Evolutionary conservation across 768 basidiomycete genomes (phyloP).

Genomic region (Psilocybe tampanensis): DNA sequence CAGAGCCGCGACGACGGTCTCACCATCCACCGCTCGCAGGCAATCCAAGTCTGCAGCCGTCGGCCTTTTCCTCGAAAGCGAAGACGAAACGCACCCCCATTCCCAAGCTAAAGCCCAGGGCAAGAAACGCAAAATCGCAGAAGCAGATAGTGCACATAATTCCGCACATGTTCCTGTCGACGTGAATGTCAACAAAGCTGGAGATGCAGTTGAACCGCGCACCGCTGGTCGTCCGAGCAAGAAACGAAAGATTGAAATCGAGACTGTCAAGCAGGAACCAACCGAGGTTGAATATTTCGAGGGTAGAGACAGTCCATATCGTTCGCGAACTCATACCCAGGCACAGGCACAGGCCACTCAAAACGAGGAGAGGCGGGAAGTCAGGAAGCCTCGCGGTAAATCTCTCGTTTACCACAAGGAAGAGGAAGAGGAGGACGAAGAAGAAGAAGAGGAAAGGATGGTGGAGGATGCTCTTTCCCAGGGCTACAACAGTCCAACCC

Average conservation of each 20-base stretch:
- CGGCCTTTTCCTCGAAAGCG: too few relatives aligned
- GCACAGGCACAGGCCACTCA: too few relatives aligned
- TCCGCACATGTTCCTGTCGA: slow-evolving; percentile 16
- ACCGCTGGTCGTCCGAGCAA: slow-evolving; percentile 19
- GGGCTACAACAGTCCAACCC: slow-evolving; percentile 9
- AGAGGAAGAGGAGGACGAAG: slow-evolving; percentile 7
- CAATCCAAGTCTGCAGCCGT: too few relatives aligned
- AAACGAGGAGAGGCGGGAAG: too few relatives aligned
- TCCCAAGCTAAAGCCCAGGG: too few relatives aligned
- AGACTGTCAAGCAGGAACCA: slow-evolving; percentile 6
- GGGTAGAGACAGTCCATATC: too few relatives aligned
- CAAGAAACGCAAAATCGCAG: slow-evolving; percentile 23
- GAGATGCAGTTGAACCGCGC: slow-evolving; percentile 2
- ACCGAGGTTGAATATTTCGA: too few relatives aligned
- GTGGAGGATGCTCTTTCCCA: slow-evolving; percentile 21
- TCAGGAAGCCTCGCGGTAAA: too few relatives aligned
- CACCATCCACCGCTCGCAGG: too few relatives aligned
- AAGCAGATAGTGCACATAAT: slow-evolving; percentile 19
- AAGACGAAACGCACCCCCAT: too few relatives aligned
- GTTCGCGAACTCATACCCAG: too few relatives aligned
- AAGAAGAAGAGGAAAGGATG: slow-evolving; percentile 20
- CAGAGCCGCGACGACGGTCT: too few relatives aligned
- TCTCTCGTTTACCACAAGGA: background rate
- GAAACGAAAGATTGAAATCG: slow-evolving; percentile 29
- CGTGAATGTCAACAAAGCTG: slow-evolving; percentile 1